Evolutionary conservation across 306 rosid species (phyloP), one percentile per base, ranked within the genome.

Genomic region (Alnus rubra): DNA sequence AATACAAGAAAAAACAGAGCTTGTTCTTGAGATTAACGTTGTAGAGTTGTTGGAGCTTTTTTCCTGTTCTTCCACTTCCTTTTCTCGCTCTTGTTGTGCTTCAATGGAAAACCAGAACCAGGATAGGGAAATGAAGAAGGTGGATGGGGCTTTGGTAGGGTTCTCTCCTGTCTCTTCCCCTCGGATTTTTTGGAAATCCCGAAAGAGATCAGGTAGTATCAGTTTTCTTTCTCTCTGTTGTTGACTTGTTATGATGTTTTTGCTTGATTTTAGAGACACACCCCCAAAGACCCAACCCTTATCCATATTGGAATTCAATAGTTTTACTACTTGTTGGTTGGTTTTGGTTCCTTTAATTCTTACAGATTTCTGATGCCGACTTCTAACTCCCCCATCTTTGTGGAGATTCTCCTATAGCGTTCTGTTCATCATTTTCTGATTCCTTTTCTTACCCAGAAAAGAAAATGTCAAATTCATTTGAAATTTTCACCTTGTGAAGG

Each of bases 121-220:
- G 16, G 73, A 16, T 9, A 69, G 48, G 59, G 80, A 76, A 47
- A 75, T 72, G 75, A 71, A 37, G 83, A 87, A 83, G 89, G 85
- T 48, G 33, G 89, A 84, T 80, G 90, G 84, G 69, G 85, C 83
- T 76, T 85, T 95, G 71, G 85, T 88, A 45, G 88, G 87, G 13
- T 96, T 96, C 84, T 92, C 97, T 78, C 89, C 92, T 9, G 84
- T 79, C 4, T 86, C 97, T 35, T 80, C 96, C 31, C 88, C 99
- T 59, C 86, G 74, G 48, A 86, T 96, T 86, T 73, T 67, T 47
- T 96, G 99, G 99, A 96, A 93, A 80, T 89, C 94, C 73, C 88
- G 99, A 78, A 87, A 82, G 84, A 90, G 94, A 91, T 88, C 97
- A 87, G 99, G 99, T 95, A 84, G 15, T 48, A 6, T 35, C 14